Evolutionary conservation across 176 grass and related monocot genomes (phyloP), one percentile per base, ranked within the genome.

Genomic region (Zea luxurians): DNA sequence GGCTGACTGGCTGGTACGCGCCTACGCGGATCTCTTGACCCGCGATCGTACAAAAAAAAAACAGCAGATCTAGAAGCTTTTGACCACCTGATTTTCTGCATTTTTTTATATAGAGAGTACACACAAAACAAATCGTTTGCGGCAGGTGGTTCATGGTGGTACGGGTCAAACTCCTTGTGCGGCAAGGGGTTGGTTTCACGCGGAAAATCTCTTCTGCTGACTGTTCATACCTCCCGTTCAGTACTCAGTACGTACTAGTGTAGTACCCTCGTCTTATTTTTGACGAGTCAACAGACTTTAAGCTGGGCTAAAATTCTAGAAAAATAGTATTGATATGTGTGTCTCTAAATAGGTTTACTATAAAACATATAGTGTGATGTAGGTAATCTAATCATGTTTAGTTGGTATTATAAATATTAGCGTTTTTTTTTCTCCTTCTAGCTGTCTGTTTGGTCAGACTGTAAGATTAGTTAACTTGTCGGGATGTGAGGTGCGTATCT

Each of bases 61-160:
- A 55, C 6, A 18, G 71, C 64, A 80, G 82, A 84, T 80, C 71
- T 80, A 37, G 77, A 69, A 58, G 48, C 71, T 88, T 88, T 81
- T 71, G 77, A 71, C 71, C 18, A 36, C 13, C 63, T 37, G 9
- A 34, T 72, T 47, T 0, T 7, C 55, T 64, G 7, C 27, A 42
- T 57, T 84, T 84, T 80, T 57, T 18, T 18, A 3, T 2, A 0
- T 8, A 48, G 3, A 47, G 42, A 40, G 9, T 41, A 6, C 27
- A 27, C 27, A 27, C 27, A 27, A 38, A 58, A 42, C 18, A 21
- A 75, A 45, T 15, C 47, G 55, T 11, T 74, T 74, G 55, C 15
- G 42, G 65, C 0, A 10, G 13, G 47, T 71, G 1, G 71, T 77
- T 85, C 77, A 42, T 68, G 8, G 13, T 34, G 27, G 27, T 27